phyloP scores from a whole-genome alignment of 2,329 filamentous ascomycete genomes.

The Aureobasidium namibiae region DNA sequence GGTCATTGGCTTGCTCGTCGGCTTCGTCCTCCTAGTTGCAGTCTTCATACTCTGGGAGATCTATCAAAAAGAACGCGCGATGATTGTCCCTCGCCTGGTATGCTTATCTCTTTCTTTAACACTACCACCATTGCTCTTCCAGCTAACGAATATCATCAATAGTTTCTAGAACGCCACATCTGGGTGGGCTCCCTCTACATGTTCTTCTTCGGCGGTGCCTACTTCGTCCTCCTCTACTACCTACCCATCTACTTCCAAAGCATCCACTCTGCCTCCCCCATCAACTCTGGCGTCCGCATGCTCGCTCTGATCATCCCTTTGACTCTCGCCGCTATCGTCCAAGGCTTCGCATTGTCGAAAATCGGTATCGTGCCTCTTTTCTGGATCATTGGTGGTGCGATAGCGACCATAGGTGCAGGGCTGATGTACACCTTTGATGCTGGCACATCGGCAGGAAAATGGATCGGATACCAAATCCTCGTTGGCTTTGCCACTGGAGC shows the following conservation, averaged over 20 bases:
- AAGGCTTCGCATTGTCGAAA: neutral
- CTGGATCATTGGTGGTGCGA: neutral
- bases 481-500: constrained; percentile 37
- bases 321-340: neutral
- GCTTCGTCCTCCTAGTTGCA: constrained; percentile 27
- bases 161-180: neutral
- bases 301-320: neutral
- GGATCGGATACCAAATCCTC: constrained; percentile 43
- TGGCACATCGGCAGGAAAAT: constrained; percentile 29
- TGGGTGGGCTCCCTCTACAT: constrained; percentile 22
- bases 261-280: constrained; percentile 37
- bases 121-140: too few relatives aligned
- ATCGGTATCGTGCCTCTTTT: neutral
- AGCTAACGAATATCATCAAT: neutral
- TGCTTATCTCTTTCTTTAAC: too few relatives aligned
- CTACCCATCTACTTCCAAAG: constrained; percentile 43
- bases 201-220: constrained; percentile 34
- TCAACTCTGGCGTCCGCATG: neutral
- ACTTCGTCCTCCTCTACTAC: constrained; percentile 40
- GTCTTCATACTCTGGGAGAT: constrained; percentile 2
- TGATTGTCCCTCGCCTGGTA: constrained; percentile 6
- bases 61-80: neutral
- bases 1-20: constrained; percentile 40
- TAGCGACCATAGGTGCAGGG: constrained; percentile 21
- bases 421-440: constrained; percentile 35